Evolutionary conservation across 2,329 filamentous ascomycete genomes (phyloP).

Genomic region (Pseudocercospora fuligena): DNA sequence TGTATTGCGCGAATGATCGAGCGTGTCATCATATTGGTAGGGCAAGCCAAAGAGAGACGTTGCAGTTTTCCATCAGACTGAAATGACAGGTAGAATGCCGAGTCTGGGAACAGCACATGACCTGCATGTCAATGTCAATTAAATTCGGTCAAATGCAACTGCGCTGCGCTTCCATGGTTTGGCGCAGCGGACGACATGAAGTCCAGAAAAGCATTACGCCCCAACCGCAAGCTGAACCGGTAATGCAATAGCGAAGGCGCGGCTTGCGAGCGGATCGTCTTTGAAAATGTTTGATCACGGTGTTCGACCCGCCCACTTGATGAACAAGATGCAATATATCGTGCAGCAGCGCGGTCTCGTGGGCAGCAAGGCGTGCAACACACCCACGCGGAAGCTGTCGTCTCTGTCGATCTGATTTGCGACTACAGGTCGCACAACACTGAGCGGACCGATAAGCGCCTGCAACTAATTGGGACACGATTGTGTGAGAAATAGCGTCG

Average conservation of each 20-base stretch:
- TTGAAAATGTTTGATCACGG: slow-evolving; percentile 18
- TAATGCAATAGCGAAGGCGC: background rate
- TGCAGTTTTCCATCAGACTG: background rate
- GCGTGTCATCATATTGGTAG: too few relatives aligned
- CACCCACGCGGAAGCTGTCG: slow-evolving; percentile 1
- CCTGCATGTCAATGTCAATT: background rate
- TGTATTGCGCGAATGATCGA: too few relatives aligned
- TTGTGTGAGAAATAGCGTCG: background rate
- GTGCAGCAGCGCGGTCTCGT: slow-evolving; percentile 25
- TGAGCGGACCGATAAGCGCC: slow-evolving; percentile 13
- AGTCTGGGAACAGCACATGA: background rate
- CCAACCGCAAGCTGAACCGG: slow-evolving; percentile 21
- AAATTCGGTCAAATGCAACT: background rate
- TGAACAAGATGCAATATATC: slow-evolving; percentile 18
- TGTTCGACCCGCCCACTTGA: slow-evolving; percentile 14
- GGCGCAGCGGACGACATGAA: slow-evolving; percentile 18
- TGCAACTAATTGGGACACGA: slow-evolving; percentile 8
- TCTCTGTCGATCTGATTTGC: slow-evolving; percentile 12
- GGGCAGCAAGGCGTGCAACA: slow-evolving; percentile 20
- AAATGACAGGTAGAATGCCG: background rate
- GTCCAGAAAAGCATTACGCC: slow-evolving; percentile 27
- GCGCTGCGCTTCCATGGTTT: slow-evolving; percentile 34
- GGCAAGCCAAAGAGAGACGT: too few relatives aligned
- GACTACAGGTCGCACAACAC: slow-evolving; percentile 17
- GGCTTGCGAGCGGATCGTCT: background rate